Percentiles rank a stretch among this genome's conserved stretches.
Conservation (phyloP, 305 asterid genomes). For the Fraxinus dipetala region DNA sequence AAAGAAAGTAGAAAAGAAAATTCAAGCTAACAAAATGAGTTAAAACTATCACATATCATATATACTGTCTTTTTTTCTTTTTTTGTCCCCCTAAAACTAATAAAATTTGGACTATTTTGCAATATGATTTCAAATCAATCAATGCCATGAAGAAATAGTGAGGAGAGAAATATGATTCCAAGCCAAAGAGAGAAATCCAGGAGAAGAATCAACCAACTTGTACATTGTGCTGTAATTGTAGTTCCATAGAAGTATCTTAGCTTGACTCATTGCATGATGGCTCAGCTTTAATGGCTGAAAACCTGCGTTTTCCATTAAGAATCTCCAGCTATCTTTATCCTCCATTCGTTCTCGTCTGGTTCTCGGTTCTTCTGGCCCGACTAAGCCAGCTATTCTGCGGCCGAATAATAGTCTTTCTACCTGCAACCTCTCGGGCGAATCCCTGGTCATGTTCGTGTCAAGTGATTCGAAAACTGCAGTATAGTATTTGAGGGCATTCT, state of each 20-base stretch:
- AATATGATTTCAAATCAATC: slow-evolving; percentile 22
- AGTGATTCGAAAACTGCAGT: slow-evolving; percentile 71
- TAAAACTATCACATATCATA: background rate
- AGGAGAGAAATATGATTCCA: slow-evolving; percentile 80
- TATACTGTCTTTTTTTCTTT: background rate
- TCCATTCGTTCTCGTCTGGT: slow-evolving; percentile 55
- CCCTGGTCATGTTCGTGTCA: slow-evolving; percentile 60
- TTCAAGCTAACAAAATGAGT: background rate
- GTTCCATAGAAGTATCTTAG: slow-evolving; percentile 73
- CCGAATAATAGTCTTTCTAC: slow-evolving; percentile 59
- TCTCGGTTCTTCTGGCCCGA: slow-evolving; percentile 46
- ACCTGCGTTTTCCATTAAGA: slow-evolving; percentile 69
- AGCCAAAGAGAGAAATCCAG: slow-evolving; percentile 76
- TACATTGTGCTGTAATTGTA: slow-evolving; percentile 50
- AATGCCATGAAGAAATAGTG: slow-evolving; percentile 88
- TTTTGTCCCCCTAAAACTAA: background rate
- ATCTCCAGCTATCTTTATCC: slow-evolving; percentile 72
- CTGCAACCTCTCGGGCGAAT: slow-evolving; percentile 62
- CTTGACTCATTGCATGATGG: slow-evolving; percentile 87
- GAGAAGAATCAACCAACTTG: slow-evolving; percentile 43
- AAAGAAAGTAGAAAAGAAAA: background rate
- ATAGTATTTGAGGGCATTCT: slow-evolving; percentile 56
- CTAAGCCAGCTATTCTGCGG: slow-evolving; percentile 54
- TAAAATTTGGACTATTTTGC: background rate
- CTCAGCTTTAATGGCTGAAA: slow-evolving; percentile 60